Conservation (phyloP, 164 flowering plant genomes). For the Houttuynia cordata region DNA sequence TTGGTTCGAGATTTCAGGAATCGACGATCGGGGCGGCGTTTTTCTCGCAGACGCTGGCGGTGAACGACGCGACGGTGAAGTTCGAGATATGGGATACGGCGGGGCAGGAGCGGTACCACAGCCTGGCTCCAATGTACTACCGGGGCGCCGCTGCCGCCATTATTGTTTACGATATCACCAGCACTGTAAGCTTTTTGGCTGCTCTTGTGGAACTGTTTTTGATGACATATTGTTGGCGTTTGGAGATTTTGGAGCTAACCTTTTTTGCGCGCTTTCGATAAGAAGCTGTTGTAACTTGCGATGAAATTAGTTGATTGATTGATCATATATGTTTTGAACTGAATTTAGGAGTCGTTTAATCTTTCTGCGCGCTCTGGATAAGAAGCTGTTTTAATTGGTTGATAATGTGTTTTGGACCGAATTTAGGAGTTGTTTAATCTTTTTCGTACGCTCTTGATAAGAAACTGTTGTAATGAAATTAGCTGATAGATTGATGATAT, state of each 20-base stretch:
- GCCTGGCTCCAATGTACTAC: conserved; percentile 75
- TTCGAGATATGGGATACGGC: conserved; percentile 84
- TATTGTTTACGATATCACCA: conserved; percentile 56
- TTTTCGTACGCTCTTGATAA: too few relatives aligned
- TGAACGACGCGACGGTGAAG: conserved; percentile 48
- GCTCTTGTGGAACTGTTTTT: neutral
- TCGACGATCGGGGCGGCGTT: conserved; percentile 73
- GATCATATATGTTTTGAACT: neutral
- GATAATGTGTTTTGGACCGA: too few relatives aligned
- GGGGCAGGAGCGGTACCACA: conserved; percentile 71
- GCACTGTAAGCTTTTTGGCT: conserved; percentile 16
- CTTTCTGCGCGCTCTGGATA: too few relatives aligned
- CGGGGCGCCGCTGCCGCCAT: conserved; percentile 71
- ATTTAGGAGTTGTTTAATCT: conserved; percentile 48
- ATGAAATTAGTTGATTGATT: neutral
- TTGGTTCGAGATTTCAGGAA: conserved; percentile 22
- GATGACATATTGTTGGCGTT: too few relatives aligned
- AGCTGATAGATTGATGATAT: neutral
- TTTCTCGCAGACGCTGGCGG: conserved; percentile 54
- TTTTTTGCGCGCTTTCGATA: too few relatives aligned
- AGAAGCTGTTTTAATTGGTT: too few relatives aligned
- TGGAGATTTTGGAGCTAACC: too few relatives aligned
- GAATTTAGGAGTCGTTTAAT: too few relatives aligned
- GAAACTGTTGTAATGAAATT: too few relatives aligned
- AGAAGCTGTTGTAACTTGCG: too few relatives aligned